Conservation (phyloP, 23 red algal genomes). For the Gracilaria domingensis region DNA sequence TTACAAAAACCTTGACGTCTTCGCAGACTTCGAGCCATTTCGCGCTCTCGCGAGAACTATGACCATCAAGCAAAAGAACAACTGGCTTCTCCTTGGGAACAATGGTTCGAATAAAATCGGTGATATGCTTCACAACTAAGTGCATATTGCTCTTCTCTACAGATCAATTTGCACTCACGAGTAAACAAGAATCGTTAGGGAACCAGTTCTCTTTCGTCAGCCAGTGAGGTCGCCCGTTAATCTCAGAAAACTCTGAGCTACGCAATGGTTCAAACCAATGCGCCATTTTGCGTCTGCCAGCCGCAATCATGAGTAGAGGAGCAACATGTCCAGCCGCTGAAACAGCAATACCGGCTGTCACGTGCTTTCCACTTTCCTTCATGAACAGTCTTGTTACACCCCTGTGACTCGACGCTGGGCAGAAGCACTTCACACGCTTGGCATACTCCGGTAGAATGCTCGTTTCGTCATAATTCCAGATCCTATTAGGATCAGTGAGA, state of each 20-base stretch:
- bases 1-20: neutral
- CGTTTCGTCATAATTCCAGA: constrained; percentile 43
- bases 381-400: neutral
- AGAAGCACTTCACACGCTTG: neutral
- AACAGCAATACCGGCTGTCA: constrained; percentile 11
- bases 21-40: constrained; percentile 20
- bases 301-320: neutral
- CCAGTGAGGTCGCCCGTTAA: neutral
- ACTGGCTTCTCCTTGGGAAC: neutral
- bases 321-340: neutral
- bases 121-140: neutral
- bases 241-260: neutral
- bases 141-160: neutral
- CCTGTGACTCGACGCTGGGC: neutral
- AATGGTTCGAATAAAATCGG: neutral
- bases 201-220: neutral
- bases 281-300: neutral
- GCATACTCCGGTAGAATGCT: neutral
- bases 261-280: constrained; percentile 7
- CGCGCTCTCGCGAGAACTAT: neutral
- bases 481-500: neutral
- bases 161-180: neutral
- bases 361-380: neutral
- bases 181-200: neutral
- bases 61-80: neutral